A percentile compares a stretch with the other conserved stretches of the same genome.
phyloP scores from a whole-genome alignment of 495 filamentous ascomycete species.

The Jackrogersella minutella region DNA sequence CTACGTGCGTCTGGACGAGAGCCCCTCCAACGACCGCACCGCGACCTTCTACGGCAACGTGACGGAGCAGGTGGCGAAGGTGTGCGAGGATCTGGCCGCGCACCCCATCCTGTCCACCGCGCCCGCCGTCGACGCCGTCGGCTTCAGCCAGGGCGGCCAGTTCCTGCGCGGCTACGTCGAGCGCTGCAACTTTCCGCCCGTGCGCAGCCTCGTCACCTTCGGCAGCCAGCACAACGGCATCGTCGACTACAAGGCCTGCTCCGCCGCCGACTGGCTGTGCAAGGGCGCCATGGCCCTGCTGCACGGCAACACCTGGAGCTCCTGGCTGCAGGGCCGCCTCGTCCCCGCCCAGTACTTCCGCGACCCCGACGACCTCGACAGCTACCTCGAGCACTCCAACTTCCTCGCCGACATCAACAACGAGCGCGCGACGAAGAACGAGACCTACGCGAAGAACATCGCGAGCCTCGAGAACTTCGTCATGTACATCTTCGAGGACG shows the following conservation, averaged over 20 bases:
- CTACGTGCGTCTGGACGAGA: constrained; percentile 76
- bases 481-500: constrained; percentile 90
- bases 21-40: constrained; percentile 70
- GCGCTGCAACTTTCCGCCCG: constrained; percentile 83
- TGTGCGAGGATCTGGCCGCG: constrained; percentile 79
- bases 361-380: constrained; percentile 71
- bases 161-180: constrained; percentile 94
- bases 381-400: constrained; percentile 83
- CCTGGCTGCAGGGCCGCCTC: constrained; percentile 75
- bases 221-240: constrained; percentile 97
- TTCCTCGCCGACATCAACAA: constrained; percentile 99
- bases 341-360: constrained; percentile 98
- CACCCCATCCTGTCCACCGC: constrained; percentile 83
- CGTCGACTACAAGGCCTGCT: constrained; percentile 73
- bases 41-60: constrained; percentile 93
- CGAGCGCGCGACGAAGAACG: constrained; percentile 79
- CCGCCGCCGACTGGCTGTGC: constrained; percentile 78
- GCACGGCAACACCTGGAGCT: constrained; percentile 75
- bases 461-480: constrained; percentile 76
- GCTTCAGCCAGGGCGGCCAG: constrained; percentile 95
- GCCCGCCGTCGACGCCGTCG: constrained; percentile 85
- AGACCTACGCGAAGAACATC: constrained; percentile 75
- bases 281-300: constrained; percentile 76
- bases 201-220: constrained; percentile 87
- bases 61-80: constrained; percentile 76